Base-by-base conservation (phyloP, 192 early-diverging fungal genomes). In the Bifiguratus adelaidae region DNA sequence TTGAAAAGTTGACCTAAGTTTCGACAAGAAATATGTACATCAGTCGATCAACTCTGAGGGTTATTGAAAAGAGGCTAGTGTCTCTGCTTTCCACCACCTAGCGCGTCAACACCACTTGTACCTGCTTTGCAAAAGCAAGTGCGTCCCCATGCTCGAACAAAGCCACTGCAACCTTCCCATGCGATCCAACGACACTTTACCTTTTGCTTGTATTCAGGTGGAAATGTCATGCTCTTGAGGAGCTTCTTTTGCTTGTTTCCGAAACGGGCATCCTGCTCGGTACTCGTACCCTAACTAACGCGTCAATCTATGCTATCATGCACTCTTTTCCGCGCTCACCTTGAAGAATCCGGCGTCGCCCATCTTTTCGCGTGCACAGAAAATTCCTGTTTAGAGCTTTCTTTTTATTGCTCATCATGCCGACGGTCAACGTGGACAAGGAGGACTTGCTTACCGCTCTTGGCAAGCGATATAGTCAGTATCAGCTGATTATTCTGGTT, bases 341-440 rank as follows among this genome's bases (percentile, higher is more conserved):
- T 73, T 71, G 60, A 73, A 73, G 49, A 73, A 73, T 23, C 71
- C 71, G 13, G 69, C 71, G 29, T 73, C 71, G 15, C 71, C 71
- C 71, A 73, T 73, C 36, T 11, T 44, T 18, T 35, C 23, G 18
- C 22, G 18, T 24, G 23, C 11, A 30, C 36, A 21, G 16, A 36
- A 37, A 36, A 36, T n/a, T n/a, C n/a, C n/a, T n/a, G n/a, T n/a
- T n/a, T n/a, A n/a, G n/a, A n/a, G n/a, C n/a, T n/a, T n/a, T n/a
- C n/a, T n/a, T n/a, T n/a, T n/a, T n/a, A n/a, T n/a, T n/a, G n/a
- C 32, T 34, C 46, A 63, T 27, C 61, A 96, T 96, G 95, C 95
- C 95, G 45, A 95, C 95, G 53, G 85, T 99, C 50, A 84, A 85
- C 74, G 81, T 95, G 47, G 89, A 96, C 74, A 84, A 87, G 66